Base-by-base conservation (phyloP, 1,139 yeast species). In the Suhomyces terraborum region DNA sequence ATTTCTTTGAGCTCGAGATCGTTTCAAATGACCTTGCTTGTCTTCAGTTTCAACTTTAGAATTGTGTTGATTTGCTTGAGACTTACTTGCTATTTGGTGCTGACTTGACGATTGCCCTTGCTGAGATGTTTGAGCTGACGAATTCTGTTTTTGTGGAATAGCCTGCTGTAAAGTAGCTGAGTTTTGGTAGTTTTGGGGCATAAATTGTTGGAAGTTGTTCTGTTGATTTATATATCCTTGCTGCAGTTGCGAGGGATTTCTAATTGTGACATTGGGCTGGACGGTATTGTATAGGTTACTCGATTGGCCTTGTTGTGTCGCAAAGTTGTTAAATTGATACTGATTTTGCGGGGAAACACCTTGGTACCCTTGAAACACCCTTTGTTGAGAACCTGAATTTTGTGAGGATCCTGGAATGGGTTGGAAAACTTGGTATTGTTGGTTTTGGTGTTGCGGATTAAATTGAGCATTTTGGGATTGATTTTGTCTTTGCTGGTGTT, bases 321-420 rank as follows among this genome's bases (percentile, higher is more conserved):
- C 42, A 20, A 35, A 44, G 23, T 44, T 38, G 6, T 41, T 17
- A 24, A 44, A 50, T 17, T 45, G 52, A 30, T 42, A 48, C 23
- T 52, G 54, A 35, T 46, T 50, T 8, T 43, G 44, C 1, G 51
- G 45, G 8, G 46, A 35, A 8, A 36, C 20, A 7, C 35, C 29
- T 30, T 47, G 51, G 34, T 47, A 52, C 32, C 50, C 50, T 32
- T 49, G 54, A 24, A 46, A 52, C 12, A 49, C 27, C 8, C 53
- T 25, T 30, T 50, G 55, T 4, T 48, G 48, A 8, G 50, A 37
- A n/a, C 38, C 42, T 7, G 45, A 40, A 3, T 50, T 45, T 28
- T 49, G 53, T 6, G 54, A 46, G 12, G 46, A 39, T 16, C 35
- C 35, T 25, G 32, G 40, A 9, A 32, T 38, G 22, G 22, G 42